Base-by-base conservation (phyloP, 1,284 basidiomycete species). In the Pseudozyma tsukubaensis region DNA sequence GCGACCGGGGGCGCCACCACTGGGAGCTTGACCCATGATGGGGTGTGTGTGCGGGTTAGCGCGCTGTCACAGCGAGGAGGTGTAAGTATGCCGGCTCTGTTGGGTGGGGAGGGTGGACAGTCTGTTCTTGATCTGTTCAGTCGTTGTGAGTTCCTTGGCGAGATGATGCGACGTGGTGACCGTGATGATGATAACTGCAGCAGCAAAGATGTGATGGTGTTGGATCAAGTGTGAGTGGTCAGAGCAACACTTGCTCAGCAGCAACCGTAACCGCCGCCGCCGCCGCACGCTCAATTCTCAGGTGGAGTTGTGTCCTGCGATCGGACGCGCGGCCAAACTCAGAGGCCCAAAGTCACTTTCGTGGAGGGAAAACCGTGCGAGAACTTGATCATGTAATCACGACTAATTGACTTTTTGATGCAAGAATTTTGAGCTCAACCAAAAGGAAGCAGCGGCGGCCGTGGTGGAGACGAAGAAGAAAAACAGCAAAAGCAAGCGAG, bases 21-120 rank as follows among this genome's bases (percentile, higher is more conserved):
- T 72, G 11, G 80, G 80, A 59, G 72, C 78, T 63, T 81, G 80
- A 77, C 80, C 80, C 79, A 77, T 71, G 50, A 10, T 69, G 63
- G 3, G 9, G 9, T 36, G 14, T 29, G 48, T 12, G 21, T 8
- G 10, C 14, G 50, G 8, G 5, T 40, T 10, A 3, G 29, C n/a
- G 34, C 4, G n/a, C 5, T 3, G 4, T 51, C 34, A 50, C 32
- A 35, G 18, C 29, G 32, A 35, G 14, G 40, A 42, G 14, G 6
- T 42, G 40, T 42, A 9, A 5, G 40, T 42, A 16, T n/a, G n/a
- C n/a, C 10, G 42, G 42, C 24, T 3, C 24, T 13, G 6, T 32
- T 14, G 19, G n/a, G n/a, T n/a, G n/a, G n/a, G n/a, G n/a, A n/a
- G n/a, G n/a, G n/a, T n/a, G n/a, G n/a, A n/a, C n/a, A n/a, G n/a